These are phyloP conservation scores for Nadsonia starkeyi-henricii DNA, from an alignment of 1,139 yeast species.

Conservation along the genomic window DNA sequence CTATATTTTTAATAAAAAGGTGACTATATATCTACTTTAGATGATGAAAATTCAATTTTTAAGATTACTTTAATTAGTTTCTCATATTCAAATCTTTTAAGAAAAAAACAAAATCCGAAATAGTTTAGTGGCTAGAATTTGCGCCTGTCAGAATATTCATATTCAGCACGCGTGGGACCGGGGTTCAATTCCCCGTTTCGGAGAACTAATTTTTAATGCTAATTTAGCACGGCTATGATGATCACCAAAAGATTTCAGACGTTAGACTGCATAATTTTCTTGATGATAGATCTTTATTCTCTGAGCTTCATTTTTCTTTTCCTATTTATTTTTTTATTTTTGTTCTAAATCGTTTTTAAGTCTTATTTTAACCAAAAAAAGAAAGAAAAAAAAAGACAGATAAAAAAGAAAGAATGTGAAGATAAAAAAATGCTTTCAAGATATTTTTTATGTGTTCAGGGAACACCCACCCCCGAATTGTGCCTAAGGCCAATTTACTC, in stretches of 20 bases:
- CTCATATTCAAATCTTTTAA: not conserved
- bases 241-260: not conserved
- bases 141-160: not conserved
- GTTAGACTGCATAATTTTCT: not conserved
- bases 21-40: no score
- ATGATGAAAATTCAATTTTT: no score
- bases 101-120: not conserved
- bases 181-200: slow-evolving; percentile 1
- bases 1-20: no score
- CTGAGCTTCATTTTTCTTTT: not conserved
- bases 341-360: no score
- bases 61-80: no score
- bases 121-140: not conserved
- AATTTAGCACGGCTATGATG: not conserved
- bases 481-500: no score
- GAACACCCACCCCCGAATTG: no score
- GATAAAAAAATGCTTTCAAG: no score
- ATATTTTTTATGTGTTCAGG: no score
- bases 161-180: slow-evolving; percentile 1
- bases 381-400: no score
- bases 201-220: not conserved
- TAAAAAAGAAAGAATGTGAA: no score
- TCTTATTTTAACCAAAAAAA: no score
- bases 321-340: not conserved
- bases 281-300: not conserved